Evolutionary conservation across 2,329 filamentous ascomycete genomes (phyloP), one percentile per base, ranked within the genome.

Genomic region (Clarireedia paspali): DNA sequence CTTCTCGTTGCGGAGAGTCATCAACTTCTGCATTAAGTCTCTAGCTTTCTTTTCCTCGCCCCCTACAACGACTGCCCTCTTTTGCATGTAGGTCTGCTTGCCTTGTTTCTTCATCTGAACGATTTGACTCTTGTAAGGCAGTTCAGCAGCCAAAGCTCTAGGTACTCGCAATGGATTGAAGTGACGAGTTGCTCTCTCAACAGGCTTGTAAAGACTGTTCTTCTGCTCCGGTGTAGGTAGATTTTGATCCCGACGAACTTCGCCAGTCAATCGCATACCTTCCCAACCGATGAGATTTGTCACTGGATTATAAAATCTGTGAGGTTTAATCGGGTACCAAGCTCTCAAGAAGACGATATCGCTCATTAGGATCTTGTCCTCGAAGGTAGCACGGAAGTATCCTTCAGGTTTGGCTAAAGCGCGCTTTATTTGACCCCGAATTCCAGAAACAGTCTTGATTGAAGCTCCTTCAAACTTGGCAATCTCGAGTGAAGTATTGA

Each of bases 381-480:
- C 94, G 65, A 99, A 99, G 0, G 94, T 97, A 24, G 94, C 94
- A 66, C 95, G 85, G 82, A 95, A 97, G 73, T 92, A 87, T 49
- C 94, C 94, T 63, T 99, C 94, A 1, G 94, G 92, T 66, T 96
- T 95, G 70, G 84, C 86, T 0, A 99, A 79, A 0, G 94, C 92
- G 59, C 91, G 86, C 77, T 99, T 99, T 81, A 99, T 96, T 73
- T 99, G 94, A 59, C 94, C 94, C 44, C 94, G 83, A 59, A 99
- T 85, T 52, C 95, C 95, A 1, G 91, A 96, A 24, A 99, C 95
- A 0, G 95, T 99, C 69, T 91, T 90, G 74, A 99, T 92, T 55
- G 89, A 85, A 9, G 94, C 94, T 57, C 94, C 94, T 75, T 99
- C 94, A 68, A 99, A 99, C 70, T 97, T 99, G 67, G 94, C 92